phyloP scores from a whole-genome alignment of 2,329 filamentous ascomycete genomes.

The Coniochaeta prunicola region DNA sequence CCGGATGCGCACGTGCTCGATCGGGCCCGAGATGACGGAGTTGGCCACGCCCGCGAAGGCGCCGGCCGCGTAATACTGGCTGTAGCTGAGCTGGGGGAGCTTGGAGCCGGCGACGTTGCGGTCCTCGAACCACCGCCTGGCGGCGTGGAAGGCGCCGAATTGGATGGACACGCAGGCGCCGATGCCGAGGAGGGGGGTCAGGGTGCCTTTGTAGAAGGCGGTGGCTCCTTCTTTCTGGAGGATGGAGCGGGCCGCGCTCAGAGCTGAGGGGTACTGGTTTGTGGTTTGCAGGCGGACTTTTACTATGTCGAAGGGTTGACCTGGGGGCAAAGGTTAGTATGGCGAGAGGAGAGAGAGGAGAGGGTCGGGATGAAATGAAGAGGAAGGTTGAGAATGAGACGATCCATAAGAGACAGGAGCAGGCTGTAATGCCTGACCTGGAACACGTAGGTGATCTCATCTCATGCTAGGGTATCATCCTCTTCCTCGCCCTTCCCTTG shows the following conservation, averaged over 20 bases:
- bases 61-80: slow-evolving; percentile 83
- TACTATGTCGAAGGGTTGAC: slow-evolving; percentile 80
- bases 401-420: not conserved
- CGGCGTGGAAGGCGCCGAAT: slow-evolving; percentile 94
- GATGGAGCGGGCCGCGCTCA: slow-evolving; percentile 76
- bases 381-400: not conserved
- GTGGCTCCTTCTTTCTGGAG: slow-evolving; percentile 79
- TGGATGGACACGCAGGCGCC: slow-evolving; percentile 97
- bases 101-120: slow-evolving; percentile 26
- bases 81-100: slow-evolving; percentile 56
- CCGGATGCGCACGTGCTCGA: slow-evolving; percentile 94
- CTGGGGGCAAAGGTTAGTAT: slow-evolving; percentile 25
- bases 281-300: slow-evolving; percentile 95
- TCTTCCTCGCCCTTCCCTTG: not conserved
- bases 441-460: not conserved
- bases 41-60: slow-evolving; percentile 92
- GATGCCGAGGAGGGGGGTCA: slow-evolving; percentile 91
- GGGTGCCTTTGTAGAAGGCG: slow-evolving; percentile 96
- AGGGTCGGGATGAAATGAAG: slow-evolving; percentile 5
- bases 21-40: slow-evolving; percentile 78
- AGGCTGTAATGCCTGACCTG: not conserved
- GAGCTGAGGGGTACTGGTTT: slow-evolving; percentile 69
- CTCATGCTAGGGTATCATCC: not conserved
- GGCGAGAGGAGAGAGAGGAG: not conserved
- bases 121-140: slow-evolving; percentile 23